These are phyloP conservation scores for Ceratocystis albifundus DNA, from an alignment of 2,329 filamentous ascomycete species.

Conservation along the genomic window DNA sequence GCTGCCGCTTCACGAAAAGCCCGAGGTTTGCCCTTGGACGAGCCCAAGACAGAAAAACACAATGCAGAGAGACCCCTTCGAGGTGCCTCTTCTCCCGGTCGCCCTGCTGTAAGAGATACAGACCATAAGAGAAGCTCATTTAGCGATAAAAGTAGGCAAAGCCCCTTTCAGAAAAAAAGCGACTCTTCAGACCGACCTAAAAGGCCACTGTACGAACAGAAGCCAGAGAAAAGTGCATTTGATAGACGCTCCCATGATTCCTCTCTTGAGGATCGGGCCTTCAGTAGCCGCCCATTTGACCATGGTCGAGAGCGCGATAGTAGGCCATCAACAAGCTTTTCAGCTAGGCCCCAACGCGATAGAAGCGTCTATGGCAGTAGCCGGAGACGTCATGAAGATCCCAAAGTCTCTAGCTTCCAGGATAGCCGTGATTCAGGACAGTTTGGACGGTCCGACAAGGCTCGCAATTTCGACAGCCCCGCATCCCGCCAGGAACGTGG, in stretches of 20 bases:
- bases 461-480: background rate
- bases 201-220: background rate
- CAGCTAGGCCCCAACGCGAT: background rate
- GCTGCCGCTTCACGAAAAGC: constrained; percentile 13
- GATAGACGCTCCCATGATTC: background rate
- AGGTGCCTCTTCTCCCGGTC: background rate
- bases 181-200: background rate
- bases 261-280: background rate
- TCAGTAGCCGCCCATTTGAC: background rate
- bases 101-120: background rate
- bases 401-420: background rate
- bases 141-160: background rate
- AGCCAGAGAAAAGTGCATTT: background rate
- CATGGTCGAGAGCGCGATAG: background rate
- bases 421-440: background rate
- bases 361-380: background rate
- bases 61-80: background rate
- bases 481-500: background rate
- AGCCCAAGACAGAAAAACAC: background rate
- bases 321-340: background rate
- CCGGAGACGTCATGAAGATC: background rate
- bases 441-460: background rate
- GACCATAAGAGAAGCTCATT: background rate
- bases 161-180: background rate
- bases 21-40: constrained; percentile 4